phyloP scores from a whole-genome alignment of 23 red algal species.

The Cyanidiococcus yangmingshanensis region DNA sequence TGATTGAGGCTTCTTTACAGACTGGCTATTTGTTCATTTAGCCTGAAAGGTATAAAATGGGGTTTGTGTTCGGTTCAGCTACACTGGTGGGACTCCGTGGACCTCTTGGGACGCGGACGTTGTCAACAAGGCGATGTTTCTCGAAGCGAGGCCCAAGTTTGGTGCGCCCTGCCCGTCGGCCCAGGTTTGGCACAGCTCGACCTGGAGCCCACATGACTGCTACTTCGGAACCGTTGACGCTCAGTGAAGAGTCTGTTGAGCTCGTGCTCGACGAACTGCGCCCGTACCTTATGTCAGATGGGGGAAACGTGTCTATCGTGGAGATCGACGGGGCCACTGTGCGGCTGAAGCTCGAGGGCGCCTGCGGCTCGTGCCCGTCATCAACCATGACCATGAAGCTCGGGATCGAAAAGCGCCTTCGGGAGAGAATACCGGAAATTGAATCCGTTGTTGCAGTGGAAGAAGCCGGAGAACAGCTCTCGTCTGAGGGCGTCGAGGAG shows the following conservation, averaged over 20 bases:
- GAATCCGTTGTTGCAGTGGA: slow-evolving; percentile 71
- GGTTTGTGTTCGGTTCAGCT: too few relatives aligned
- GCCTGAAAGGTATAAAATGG: too few relatives aligned
- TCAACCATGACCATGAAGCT: slow-evolving; percentile 94
- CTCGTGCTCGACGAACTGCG: slow-evolving; percentile 86
- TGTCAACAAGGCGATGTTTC: too few relatives aligned
- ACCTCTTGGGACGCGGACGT: too few relatives aligned
- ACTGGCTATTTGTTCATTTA: too few relatives aligned
- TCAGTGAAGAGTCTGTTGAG: slow-evolving; percentile 52
- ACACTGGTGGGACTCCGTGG: too few relatives aligned
- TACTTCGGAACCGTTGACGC: neutral
- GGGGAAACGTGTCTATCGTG: slow-evolving; percentile 74
- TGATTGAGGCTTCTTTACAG: too few relatives aligned
- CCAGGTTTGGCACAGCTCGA: too few relatives aligned
- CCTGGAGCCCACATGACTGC: neutral
- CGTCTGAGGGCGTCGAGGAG: slow-evolving; percentile 63
- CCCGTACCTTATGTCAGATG: slow-evolving; percentile 93
- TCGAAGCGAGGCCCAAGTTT: too few relatives aligned
- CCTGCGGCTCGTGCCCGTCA: slow-evolving; percentile 71
- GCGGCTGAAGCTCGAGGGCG: slow-evolving; percentile 66
- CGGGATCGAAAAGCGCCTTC: slow-evolving; percentile 72
- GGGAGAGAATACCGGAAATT: slow-evolving; percentile 90
- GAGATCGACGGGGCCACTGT: slow-evolving; percentile 98
- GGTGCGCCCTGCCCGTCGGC: too few relatives aligned
- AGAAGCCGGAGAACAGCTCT: slow-evolving; percentile 55